These are phyloP conservation scores for Colletotrichum godetiae DNA, from an alignment of 2,329 filamentous ascomycete species.

Conservation along the genomic window DNA sequence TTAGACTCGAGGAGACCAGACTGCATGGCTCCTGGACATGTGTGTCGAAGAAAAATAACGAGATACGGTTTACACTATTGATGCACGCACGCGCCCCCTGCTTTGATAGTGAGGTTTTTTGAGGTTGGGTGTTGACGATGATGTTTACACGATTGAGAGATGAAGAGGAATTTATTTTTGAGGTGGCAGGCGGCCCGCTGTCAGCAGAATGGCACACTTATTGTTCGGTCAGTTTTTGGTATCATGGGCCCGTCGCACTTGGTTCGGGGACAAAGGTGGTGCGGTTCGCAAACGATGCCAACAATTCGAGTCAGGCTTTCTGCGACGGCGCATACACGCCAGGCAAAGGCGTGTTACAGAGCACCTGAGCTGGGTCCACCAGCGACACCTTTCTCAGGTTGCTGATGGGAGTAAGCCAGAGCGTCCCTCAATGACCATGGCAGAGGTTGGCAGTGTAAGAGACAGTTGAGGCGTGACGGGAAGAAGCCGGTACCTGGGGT, in stretches of 20 bases:
- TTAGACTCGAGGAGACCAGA: slow-evolving; percentile 7
- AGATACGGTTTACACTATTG: slow-evolving; percentile 9
- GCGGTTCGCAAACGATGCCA: neutral
- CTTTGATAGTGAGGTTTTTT: too few relatives aligned
- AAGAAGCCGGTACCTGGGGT: neutral
- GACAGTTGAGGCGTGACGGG: neutral
- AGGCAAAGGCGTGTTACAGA: neutral
- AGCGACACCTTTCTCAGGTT: too few relatives aligned
- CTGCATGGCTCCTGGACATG: neutral
- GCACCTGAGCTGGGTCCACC: neutral
- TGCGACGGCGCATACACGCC: neutral
- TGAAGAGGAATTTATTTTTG: neutral
- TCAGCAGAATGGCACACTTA: neutral
- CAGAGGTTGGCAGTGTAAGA: neutral
- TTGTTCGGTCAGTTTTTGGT: neutral
- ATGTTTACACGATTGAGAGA: neutral
- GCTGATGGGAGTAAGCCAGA: too few relatives aligned
- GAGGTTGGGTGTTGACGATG: neutral
- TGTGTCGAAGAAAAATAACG: slow-evolving; percentile 1
- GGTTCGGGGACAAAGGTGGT: neutral
- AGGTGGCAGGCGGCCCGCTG: slow-evolving; percentile 19
- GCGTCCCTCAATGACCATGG: too few relatives aligned
- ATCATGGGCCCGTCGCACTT: neutral
- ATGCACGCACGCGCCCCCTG: slow-evolving; percentile 2
- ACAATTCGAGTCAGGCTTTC: neutral